These are phyloP conservation scores for Chamaenerion angustifolium DNA, from an alignment of 345 rosid genomes.

Conservation along the genomic window DNA sequence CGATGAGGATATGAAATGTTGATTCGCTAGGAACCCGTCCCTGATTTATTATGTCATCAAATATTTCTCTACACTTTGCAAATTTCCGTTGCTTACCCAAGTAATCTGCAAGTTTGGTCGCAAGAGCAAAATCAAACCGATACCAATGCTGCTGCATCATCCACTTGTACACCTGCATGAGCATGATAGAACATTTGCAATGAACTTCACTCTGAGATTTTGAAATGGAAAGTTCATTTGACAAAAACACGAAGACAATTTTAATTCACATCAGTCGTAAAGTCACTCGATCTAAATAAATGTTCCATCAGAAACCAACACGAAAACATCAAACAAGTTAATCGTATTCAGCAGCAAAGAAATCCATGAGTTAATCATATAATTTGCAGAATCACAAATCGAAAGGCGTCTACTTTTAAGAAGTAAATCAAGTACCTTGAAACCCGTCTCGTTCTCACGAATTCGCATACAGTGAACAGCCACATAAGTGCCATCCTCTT, in stretches of 20 bases:
- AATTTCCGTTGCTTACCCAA: conserved; percentile 72
- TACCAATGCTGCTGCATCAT: conserved; percentile 82
- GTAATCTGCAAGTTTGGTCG: conserved; percentile 77
- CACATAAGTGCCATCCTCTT: conserved; percentile 68
- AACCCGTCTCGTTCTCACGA: conserved; percentile 68
- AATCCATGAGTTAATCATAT: too few relatives aligned
- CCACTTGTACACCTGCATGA: conserved; percentile 96
- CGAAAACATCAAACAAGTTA: too few relatives aligned
- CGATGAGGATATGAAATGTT: conserved; percentile 64
- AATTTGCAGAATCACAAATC: too few relatives aligned
- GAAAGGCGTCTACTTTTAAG: background rate
- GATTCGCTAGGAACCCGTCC: conserved; percentile 87
- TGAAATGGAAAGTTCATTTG: background rate
- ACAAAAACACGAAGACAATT: too few relatives aligned
- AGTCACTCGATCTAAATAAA: too few relatives aligned
- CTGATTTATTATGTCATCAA: conserved; percentile 69
- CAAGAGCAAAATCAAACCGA: conserved; percentile 68
- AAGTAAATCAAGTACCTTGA: conserved; percentile 27
- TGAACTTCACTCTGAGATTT: background rate
- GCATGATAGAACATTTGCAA: conserved; percentile 2
- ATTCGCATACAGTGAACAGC: conserved; percentile 63
- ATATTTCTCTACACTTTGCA: conserved; percentile 63
- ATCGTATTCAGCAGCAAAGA: too few relatives aligned
- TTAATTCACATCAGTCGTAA: too few relatives aligned
- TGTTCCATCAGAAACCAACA: too few relatives aligned